Evolutionary conservation across 2,329 filamentous ascomycete genomes (phyloP), one percentile per base, ranked within the genome.

Genomic region (Capronia coronata): DNA sequence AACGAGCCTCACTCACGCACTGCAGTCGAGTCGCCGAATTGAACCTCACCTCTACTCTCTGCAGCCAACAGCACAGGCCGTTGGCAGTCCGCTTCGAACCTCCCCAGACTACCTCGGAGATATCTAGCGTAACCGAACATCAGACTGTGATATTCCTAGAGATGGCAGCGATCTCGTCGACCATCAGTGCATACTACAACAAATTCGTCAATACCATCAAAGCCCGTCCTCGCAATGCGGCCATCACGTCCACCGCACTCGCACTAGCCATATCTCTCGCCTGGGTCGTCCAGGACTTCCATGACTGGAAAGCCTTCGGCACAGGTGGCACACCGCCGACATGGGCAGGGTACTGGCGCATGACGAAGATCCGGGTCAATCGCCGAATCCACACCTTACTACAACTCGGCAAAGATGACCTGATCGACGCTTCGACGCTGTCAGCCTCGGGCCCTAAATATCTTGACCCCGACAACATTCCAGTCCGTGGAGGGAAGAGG

Each of bases 281-380:
- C 9, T 57, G 55, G 55, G 40, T 57, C n/a, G 14, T 57, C 18
- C 48, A 9, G n/a, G 55, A 57, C 49, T 57, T 52, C 44, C 32
- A 48, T 22, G 51, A 49, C 14, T 57, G 55, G 55, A 57, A 52
- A 37, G 14, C 51, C 9, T 57, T 57, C 32, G 55, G 55, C 38
- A 57, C 55, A n/a, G 55, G 55, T 13, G 55, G 55, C 29, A 57
- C 55, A 9, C 55, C 55, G n/a, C 51, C 55, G 3, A 57, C 55
- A 7, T 57, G 55, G 55, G 46, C 51, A 8, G 55, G 55, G 1
- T 57, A 57, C 52, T 54, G 51, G 55, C 46, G 55, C 25, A 57
- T 57, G 55, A 57, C 55, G 23, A 57, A 57, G 40, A 16, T 57
- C 11, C 48, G 55, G 1, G 14, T 57, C 42, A 49, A 52, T 23